Base-by-base conservation (phyloP, 73 alveolate species). In the Paramecium bursaria region DNA sequence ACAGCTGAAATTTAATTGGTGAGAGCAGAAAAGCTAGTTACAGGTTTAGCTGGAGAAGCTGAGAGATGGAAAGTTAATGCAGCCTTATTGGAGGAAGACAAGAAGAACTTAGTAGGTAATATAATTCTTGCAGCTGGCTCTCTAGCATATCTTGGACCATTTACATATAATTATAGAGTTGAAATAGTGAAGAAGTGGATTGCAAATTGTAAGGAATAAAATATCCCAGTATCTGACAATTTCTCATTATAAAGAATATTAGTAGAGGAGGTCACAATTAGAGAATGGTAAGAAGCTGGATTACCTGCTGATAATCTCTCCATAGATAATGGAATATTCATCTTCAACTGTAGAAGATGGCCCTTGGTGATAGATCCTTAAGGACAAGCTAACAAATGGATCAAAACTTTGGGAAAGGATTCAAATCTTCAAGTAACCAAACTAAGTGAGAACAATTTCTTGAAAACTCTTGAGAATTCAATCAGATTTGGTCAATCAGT, bases 351-450 rank as follows among this genome's bases (percentile, higher is more conserved):
- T 15, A 95, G 98, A 74, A 95, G 99, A 77, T 98, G 99, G 99
- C 99, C 99, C 6, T 93, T 98, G 46, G 94, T 98, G 90, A 98
- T 98, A 29, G 99, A 98, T 80, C 99, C 99, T 0, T 99, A 98
- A 88, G 97, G 98, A 51, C 96, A 98, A 77, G 99, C 99, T 4
- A 98, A 98, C 94, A 97, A 97, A 46, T 98, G 99, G 99, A 97
- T 98, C 77, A 97, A 98, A 75, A 95, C 92, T 90, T 91, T 96
- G 94, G 99, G 94, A 92, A 92, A 92, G 87, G 98, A 95, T 75
- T 93, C 92, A 55, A 93, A 95, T 74, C 57, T 91, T 87, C 80
- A 97, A 86, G 92, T 92, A 51, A 95, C 95, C 87, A 98, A 98
- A 88, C 92, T 97, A 30, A 88, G 99, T 17, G 95, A 97, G 51